Percentiles rank a stretch among this genome's conserved stretches.
Conservation (phyloP, 352 stramenopile genomes). For the Globisporangium spinosum region DNA sequence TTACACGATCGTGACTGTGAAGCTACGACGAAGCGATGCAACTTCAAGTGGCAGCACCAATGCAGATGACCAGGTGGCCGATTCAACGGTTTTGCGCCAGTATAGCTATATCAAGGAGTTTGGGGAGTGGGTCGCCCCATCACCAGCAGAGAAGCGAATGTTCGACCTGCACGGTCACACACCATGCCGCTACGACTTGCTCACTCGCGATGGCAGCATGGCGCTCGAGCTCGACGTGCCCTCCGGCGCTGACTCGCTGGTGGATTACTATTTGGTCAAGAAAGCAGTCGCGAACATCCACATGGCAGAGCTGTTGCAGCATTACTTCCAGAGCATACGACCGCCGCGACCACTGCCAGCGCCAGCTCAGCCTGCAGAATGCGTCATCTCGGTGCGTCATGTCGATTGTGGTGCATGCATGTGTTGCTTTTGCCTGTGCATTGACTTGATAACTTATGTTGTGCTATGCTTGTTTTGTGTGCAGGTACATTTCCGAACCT, state of each 20-base stretch:
- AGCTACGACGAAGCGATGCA: constrained; percentile 17
- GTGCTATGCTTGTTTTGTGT: neutral
- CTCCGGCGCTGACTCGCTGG: constrained; percentile 38
- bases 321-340: constrained; percentile 33
- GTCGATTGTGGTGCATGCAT: neutral
- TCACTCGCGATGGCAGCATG: constrained; percentile 47
- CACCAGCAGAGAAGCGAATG: constrained; percentile 31
- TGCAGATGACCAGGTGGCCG: neutral
- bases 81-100: constrained; percentile 26
- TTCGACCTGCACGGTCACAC: constrained; percentile 23
- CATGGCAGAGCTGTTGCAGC: constrained; percentile 47
- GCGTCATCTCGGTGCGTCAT: constrained; percentile 29
- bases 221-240: constrained; percentile 53
- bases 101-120: constrained; percentile 62
- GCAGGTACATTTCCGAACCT: constrained; percentile 14
- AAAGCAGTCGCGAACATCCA: constrained; percentile 34
- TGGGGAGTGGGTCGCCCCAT: constrained; percentile 42
- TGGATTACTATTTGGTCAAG: constrained; percentile 67
- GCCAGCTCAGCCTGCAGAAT: constrained; percentile 13
- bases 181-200: constrained; percentile 43
- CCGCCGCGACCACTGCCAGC: constrained; percentile 22
- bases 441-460: neutral
- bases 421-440: neutral
- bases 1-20: constrained; percentile 52
- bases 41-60: neutral